Evolutionary conservation across 2,329 filamentous ascomycete species (phyloP), one percentile per base, ranked within the genome.

Genomic region (Drechslerella dactyloides): DNA sequence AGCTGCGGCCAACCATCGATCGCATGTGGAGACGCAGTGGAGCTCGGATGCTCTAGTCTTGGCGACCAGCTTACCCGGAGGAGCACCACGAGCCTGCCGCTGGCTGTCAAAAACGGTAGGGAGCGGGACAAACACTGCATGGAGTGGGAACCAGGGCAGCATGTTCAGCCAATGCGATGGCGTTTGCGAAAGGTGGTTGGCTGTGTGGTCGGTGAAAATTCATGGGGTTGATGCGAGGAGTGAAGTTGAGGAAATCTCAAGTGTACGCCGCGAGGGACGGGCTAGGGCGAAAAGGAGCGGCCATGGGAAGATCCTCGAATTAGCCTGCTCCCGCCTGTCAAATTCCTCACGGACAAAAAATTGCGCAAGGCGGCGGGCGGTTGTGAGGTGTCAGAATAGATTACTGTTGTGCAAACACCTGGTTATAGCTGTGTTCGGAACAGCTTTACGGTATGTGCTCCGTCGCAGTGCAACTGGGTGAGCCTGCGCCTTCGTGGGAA

Each of bases 241-340:
- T 3, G 8, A 33, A 8, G 27, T 4, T 3, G 27, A 33, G 27
- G 27, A 8, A 33, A 8, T 33, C 8, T 33, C 4, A 8, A 33
- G 8, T 33, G 27, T 3, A 33, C 27, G 27, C 27, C 37, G 13
- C 37, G 37, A 42, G n/a, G 37, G 37, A 4, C 13, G n/a, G 37
- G n/a, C 37, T 42, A 42, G 37, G 4, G 37, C 37, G 37, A 42
- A 42, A 42, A 13, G 5, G 37, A 42, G n/a, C 37, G 15, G n/a
- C 15, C 37, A 17, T 6, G 37, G 37, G 13, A 42, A 15, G 13
- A 42, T 27, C 33, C 40, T 59, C 6, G 40, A 68, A 68, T 68
- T 68, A 68, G 63, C 63, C 63, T 68, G 63, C 63, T 68, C 63
- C 55, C 63, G 63, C 63, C 63, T 68, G 63, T 68, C 63, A 66